Evolutionary conservation across 164 flowering plant genomes (phyloP).

Genomic region (Stephania yunnanensis): DNA sequence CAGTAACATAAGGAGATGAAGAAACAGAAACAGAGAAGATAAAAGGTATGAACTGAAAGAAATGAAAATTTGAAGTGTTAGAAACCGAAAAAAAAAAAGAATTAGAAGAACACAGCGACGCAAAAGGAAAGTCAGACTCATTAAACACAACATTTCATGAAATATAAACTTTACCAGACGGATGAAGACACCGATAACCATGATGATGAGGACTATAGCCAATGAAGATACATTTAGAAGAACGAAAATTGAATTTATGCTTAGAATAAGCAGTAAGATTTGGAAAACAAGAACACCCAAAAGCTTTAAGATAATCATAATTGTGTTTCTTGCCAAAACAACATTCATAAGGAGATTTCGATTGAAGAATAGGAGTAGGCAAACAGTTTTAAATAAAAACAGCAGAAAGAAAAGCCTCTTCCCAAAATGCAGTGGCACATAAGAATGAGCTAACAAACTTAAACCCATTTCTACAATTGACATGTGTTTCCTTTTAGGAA

Average conservation of each 20-base stretch:
- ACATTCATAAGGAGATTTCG: background rate
- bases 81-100: too few relatives aligned
- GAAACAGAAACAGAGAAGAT: too few relatives aligned
- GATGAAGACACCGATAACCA: too few relatives aligned
- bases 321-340: background rate
- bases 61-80: too few relatives aligned
- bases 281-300: slow-evolving; percentile 4
- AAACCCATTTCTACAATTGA: background rate
- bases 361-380: background rate
- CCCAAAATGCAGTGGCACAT: background rate
- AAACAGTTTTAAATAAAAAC: background rate
- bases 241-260: background rate
- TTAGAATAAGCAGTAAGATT: background rate
- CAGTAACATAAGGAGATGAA: background rate
- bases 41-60: too few relatives aligned
- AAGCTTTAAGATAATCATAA: background rate
- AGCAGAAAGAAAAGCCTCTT: background rate
- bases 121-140: too few relatives aligned
- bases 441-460: background rate
- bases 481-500: background rate
- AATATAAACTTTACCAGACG: too few relatives aligned
- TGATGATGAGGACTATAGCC: too few relatives aligned
- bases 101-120: too few relatives aligned
- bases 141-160: too few relatives aligned
- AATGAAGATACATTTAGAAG: too few relatives aligned